Evolutionary conservation across 2,329 filamentous ascomycete species (phyloP), one percentile per base, ranked within the genome.

Genomic region (Cercospora sesami): DNA sequence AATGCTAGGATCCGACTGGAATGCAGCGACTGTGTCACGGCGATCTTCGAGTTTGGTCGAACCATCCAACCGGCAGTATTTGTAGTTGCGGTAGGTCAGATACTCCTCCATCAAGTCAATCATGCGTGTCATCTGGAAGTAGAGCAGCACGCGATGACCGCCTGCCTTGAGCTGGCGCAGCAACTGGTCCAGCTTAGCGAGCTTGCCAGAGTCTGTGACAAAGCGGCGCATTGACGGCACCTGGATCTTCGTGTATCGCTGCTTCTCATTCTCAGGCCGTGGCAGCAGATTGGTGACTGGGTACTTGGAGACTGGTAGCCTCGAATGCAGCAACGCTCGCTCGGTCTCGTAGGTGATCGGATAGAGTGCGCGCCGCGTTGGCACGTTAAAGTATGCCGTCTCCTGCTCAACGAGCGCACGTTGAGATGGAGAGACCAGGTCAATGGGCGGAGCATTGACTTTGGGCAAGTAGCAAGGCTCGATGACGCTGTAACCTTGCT

Each of bases 71-170:
- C 95, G 92, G 76, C 94, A 96, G 82, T 97, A 99, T 81, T 96
- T 97, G 89, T 97, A 98, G 82, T 98, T 97, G 79, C 95, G 92
- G 83, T 98, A 98, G 0, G 95, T 98, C 68, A 99, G 85, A 75
- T 98, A 99, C 81, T 99, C 95, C 80, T 99, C 95, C 92, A 98
- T 98, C 69, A 99, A 84, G 79, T 99, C 94, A 77, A 99, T 98
- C 95, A 99, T 99, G 77, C 92, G 91, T 4, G 95, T 99, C 95
- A 99, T 99, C 84, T 99, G 95, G 91, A 99, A 99, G 85, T 99
- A 99, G 21, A 99, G 84, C 64, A 99, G 85, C 23, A 99, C 95
- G 76, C 95, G 93, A 75, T 99, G 95, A 39, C 91, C 91, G 71
- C 91, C 92, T 70, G 93, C 91, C 85, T 98, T 99, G 76, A 99